Base-by-base conservation (phyloP, 2,329 filamentous ascomycete genomes). In the Septoria linicola region DNA sequence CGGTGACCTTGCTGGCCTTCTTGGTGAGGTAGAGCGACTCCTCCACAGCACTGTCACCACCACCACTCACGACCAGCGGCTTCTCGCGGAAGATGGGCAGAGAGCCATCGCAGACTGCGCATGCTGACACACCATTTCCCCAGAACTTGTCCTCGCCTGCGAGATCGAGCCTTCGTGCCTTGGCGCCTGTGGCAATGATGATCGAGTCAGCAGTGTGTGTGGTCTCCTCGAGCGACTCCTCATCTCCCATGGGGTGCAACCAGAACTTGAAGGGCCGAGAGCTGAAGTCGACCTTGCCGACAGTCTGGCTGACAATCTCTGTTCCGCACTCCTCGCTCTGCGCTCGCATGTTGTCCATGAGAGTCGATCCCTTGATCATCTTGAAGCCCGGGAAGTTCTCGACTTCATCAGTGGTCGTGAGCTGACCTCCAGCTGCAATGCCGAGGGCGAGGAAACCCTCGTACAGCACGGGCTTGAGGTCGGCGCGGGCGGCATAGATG, bases 351-450 rank as follows among this genome's bases (percentile, higher is more conserved):
- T 85, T 82, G 63, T 96, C 92, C 93, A 99, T 99, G 61, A 99
- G 78, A 67, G 89, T 86, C 50, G 81, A 74, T 61, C 93, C 93
- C 73, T 89, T 87, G 70, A 99, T 90, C 64, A 88, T 82, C 66
- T 88, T 87, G 76, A 97, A 99, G 41, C 93, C 93, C 20, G 93
- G 93, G 74, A 87, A 99, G 81, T 99, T 99, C 79, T 99, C 93
- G 54, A 99, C 84, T 63, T 99, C 95, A 66, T 95, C 97, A 49
- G 93, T 99, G 20, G 95, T 99, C 49, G 95, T 99, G 63, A 99
- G 80, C 79, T 99, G 93, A 51, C 93, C 93, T 63, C 93, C 93
- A 37, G 93, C 89, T 5, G 93, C 93, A 65, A 95, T 95, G 67
- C 92, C 93, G 68, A 96, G 93, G 65, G 93, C 93, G 71, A 99